Base-by-base conservation (phyloP, 176 grass and related monocot genomes). In the Saccharum spontaneum region DNA sequence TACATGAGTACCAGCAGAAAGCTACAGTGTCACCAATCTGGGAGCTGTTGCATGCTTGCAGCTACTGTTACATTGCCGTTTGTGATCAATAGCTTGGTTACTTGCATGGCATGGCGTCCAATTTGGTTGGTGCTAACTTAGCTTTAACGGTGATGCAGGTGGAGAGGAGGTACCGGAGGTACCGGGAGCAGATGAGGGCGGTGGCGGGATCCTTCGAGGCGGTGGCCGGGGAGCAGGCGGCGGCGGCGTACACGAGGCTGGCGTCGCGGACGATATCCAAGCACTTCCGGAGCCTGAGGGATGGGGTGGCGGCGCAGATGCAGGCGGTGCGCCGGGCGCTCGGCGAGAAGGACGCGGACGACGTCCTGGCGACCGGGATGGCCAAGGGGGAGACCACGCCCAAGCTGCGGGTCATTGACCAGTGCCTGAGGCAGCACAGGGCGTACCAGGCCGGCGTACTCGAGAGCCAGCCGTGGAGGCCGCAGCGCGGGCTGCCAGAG, bases 401-500 rank as follows among this genome's bases (percentile, higher is more conserved):
- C 17, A 78, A 89, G 79, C 88, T 97, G 7, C 82, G 90, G 34
- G 67, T 84, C 69, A 84, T 97, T 23, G 94, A 97, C 88, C 94
- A 97, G 89, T 90, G 91, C 83, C 88, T 97, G 1, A 68, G 94
- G 16, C 94, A 97, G 88, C 89, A 94, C 77, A 91, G 83, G 84
- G 83, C 89, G 7, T 83, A 94, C 38, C 94, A 97, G 57, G 62
- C 86, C 20, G 94, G 89, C 40, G 77, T 89, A 41, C 79, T 92
- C 76, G 94, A 97, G 33, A 89, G 69, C 82, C 91, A 92, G 61
- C 91, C 94, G 12, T 97, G 94, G 94, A 85, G 94, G 3, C 94
- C 94, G 69, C 94, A 97, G 87, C 86, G 94, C 9, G 94, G 94
- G 17, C 85, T 97, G 17, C 94, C 94, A 1, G 94, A 97, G 79